Evolutionary conservation across 108 stramenopile genomes (phyloP), one percentile per base, ranked within the genome.

Genomic region (Nitzschia sp.): DNA sequence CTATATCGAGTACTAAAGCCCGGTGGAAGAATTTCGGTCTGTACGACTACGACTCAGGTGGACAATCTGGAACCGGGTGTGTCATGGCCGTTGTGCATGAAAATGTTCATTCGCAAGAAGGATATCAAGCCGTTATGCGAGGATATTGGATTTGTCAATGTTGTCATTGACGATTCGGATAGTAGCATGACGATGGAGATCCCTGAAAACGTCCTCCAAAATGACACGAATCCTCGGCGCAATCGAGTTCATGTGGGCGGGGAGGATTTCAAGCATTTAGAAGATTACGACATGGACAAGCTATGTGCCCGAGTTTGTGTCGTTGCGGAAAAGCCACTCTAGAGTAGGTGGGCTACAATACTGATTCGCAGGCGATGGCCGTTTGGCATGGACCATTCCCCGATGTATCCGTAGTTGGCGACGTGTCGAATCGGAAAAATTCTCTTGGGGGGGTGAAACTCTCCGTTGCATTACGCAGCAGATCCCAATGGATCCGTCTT

Each of bases 21-120:
- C 1, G 96, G 96, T 13, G 96, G 95, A 28, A 75, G 92, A 32
- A 68, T 97, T 2, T 84, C 92, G 55, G 78, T 97, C 33, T 84
- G 82, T 59, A 86, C 89, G 9, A 84, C 85, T 49, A 83, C 80
- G 0, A 70, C 74, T 0, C 59, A 76, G 8, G 62, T 71, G 23
- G 75, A 80, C 30, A 64, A 73, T 17, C 75, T 90, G 35, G 74
- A 82, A 42, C 75, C 72, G 18, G 84, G 80, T 33, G 80, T 85
- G 23, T 54, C 83, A 55, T 91, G 90, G 90, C 90, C 90, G 17
- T 59, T 88, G 34, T 91, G 90, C 61, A 86, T 91, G 87, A 67
- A 74, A 47, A 85, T 88, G 84, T 91, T 91, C 54, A 77, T 82
- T 25, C 54, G 61, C 17, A 76, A 84, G 72, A 76, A 83, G 11